Evolutionary conservation across 306 rosid genomes (phyloP).

Genomic region (Vigna angularis): DNA sequence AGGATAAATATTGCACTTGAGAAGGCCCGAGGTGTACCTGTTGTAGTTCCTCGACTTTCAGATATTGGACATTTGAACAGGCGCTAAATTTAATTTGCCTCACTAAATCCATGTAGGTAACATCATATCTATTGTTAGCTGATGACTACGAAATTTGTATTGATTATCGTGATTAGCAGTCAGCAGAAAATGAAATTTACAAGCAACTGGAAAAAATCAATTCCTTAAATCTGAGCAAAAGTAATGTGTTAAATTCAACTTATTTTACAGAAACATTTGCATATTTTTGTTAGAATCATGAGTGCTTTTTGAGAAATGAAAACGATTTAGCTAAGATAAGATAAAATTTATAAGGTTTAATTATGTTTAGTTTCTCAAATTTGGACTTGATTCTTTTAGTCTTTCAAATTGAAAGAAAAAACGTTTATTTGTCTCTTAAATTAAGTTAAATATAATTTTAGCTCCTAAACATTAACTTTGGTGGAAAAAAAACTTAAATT

Average conservation of each 20-base stretch:
- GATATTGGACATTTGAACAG: slow-evolving; percentile 35
- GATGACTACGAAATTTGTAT: not conserved
- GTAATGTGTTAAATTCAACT: not conserved
- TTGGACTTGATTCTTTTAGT: too few species aligned
- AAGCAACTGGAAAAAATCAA: not conserved
- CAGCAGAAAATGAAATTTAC: slow-evolving; percentile 6
- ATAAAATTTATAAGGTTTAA: too few species aligned
- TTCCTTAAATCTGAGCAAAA: not conserved
- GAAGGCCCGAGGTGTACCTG: slow-evolving; percentile 77
- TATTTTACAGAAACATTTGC: not conserved
- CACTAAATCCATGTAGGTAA: not conserved
- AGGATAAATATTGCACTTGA: slow-evolving; percentile 80
- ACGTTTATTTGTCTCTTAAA: too few species aligned
- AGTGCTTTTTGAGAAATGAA: not conserved
- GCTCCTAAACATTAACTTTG: too few species aligned
- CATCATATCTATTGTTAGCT: not conserved
- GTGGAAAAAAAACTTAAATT: too few species aligned
- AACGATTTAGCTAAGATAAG: not conserved
- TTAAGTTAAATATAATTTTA: too few species aligned
- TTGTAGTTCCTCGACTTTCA: slow-evolving; percentile 78
- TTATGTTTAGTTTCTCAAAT: too few species aligned
- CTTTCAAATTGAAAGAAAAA: too few species aligned
- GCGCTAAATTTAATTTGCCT: slow-evolving; percentile 35
- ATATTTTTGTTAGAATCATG: not conserved
- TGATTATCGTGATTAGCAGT: slow-evolving; percentile 7